A percentile compares a stretch with the other conserved stretches of the same genome.
Evolutionary conservation across 2,329 filamentous ascomycete species (phyloP).

Genomic region (Claviceps pazoutovae): DNA sequence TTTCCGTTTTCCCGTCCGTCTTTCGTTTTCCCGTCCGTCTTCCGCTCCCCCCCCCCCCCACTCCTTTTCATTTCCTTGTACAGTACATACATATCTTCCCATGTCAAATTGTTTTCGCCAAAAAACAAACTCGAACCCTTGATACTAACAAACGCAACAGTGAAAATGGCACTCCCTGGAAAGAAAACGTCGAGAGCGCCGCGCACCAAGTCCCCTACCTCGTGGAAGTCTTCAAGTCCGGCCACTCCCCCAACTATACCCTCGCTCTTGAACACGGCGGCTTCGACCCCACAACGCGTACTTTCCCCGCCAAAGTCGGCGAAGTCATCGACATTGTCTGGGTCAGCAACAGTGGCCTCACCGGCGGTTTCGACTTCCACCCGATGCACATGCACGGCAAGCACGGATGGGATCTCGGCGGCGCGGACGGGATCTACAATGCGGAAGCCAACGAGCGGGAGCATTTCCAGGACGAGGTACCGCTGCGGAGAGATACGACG

Average conservation of each 20-base stretch:
- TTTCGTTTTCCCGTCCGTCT: too few relatives aligned
- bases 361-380: conserved; percentile 7
- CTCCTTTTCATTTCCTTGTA: too few relatives aligned
- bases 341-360: conserved; percentile 21
- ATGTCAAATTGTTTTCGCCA: too few relatives aligned
- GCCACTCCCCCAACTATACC: conserved; percentile 32
- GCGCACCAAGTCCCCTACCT: conserved; percentile 7
- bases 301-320: conserved; percentile 39
- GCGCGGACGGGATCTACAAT: conserved; percentile 6
- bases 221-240: conserved; percentile 6
- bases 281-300: conserved; percentile 35
- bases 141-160: not conserved
- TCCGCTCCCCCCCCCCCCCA: too few relatives aligned
- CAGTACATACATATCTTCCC: too few relatives aligned
- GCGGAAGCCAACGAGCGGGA: conserved; percentile 1
- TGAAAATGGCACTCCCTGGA: conserved; percentile 28
- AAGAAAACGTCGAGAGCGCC: conserved; percentile 14
- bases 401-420: conserved; percentile 8
- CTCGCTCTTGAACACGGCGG: conserved; percentile 34
- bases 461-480: conserved; percentile 8
- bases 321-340: conserved; percentile 42
- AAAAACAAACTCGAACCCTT: too few relatives aligned
- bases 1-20: too few relatives aligned
- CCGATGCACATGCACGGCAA: conserved; percentile 9
- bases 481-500: conserved; percentile 32